Conservation (phyloP, 352 stramenopile species). For the Thraustochytrium sp. region DNA sequence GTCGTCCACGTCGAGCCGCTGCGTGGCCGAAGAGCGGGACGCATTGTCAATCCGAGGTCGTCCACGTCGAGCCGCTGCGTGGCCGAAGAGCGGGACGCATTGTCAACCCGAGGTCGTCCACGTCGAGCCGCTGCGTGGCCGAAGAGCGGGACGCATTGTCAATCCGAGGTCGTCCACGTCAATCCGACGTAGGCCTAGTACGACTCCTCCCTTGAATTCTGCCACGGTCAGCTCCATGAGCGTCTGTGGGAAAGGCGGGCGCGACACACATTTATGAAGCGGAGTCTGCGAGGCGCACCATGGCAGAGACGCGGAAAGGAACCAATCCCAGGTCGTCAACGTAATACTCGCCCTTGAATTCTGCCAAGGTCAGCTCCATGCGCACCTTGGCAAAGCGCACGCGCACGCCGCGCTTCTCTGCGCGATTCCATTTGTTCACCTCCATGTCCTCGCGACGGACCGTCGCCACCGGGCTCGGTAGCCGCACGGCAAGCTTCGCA, state of each 20-base stretch:
- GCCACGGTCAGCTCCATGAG: neutral
- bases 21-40: too few species aligned
- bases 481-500: neutral
- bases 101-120: too few species aligned
- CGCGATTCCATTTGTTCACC: conserved; percentile 1
- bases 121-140: too few species aligned
- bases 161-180: neutral
- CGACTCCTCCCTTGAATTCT: neutral
- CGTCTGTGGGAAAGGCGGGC: neutral
- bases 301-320: neutral
- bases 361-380: neutral
- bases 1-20: too few species aligned
- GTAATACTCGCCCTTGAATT: neutral
- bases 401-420: neutral
- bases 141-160: too few species aligned
- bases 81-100: too few species aligned
- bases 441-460: neutral
- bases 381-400: neutral
- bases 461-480: neutral
- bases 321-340: neutral
- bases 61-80: too few species aligned
- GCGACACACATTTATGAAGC: too few species aligned
- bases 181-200: too few species aligned
- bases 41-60: too few species aligned
- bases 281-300: too few species aligned